Evolutionary conservation across 176 grass and related monocot genomes (phyloP).

Genomic region (Triticum timopheevii): DNA sequence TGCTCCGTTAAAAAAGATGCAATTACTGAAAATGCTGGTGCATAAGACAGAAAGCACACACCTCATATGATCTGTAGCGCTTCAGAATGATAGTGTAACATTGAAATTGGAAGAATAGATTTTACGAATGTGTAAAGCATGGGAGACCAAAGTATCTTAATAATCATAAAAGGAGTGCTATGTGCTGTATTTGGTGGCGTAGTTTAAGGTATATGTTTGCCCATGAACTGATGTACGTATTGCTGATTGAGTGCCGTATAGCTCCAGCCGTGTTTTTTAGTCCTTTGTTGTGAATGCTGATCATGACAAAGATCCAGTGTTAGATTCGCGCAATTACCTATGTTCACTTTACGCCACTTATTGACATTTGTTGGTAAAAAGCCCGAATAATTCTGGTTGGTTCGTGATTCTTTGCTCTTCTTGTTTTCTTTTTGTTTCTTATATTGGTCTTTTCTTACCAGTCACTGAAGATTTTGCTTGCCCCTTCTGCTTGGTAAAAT

Average conservation of each 20-base stretch:
- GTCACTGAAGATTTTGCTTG: slow-evolving; percentile 99
- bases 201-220: slow-evolving; percentile 3
- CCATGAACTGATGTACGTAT: not conserved
- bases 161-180: not conserved
- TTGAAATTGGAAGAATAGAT: not conserved
- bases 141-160: not conserved
- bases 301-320: not conserved
- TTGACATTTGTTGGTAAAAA: not conserved
- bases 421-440: slow-evolving; percentile 5
- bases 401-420: not conserved
- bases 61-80: not conserved
- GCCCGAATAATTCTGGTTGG: slow-evolving; percentile 20
- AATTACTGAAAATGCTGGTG: not conserved
- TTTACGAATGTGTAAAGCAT: not conserved
- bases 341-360: not conserved
- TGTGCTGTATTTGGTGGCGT: slow-evolving; percentile 15
- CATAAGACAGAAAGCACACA: not conserved
- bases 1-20: not conserved
- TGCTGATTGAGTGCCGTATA: not conserved
- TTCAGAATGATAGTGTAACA: not conserved
- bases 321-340: slow-evolving; percentile 9
- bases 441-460: slow-evolving; percentile 50
- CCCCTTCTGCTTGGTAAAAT: slow-evolving; percentile 84
- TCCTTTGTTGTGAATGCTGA: slow-evolving; percentile 6
- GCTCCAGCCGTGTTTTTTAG: not conserved